Evolutionary conservation across 1,284 basidiomycete species (phyloP), one percentile per base, ranked within the genome.

Genomic region (Ganoderma meredithae): DNA sequence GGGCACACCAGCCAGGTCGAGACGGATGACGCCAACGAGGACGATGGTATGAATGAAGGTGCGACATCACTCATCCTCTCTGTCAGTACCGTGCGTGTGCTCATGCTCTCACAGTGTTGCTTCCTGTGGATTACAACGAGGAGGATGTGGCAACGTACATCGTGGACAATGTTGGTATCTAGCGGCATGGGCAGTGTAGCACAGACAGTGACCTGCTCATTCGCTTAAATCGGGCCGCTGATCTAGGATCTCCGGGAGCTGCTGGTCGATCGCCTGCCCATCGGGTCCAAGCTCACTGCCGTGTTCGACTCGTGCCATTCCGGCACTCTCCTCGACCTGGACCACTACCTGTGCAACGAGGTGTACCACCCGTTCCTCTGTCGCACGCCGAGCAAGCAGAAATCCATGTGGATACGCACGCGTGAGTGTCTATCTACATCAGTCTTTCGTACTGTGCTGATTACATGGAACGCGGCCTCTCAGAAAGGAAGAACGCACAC

Each of bases 231-330:
- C 59, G 15, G 27, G 41, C 22, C 10, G 3, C 22, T 17, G 17
- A 27, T 60, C n/a, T 43, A 85, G 83, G 79, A 81, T 13, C 79
- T 86, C 2, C 79, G 78, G 25, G 73, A 76, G 53, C 73, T 76
- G 65, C 79, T 86, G 13, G 80, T 85, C 17, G 73, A 82, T 39
- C 73, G 76, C 13, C 78, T 86, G 27, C 83, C 84, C 41, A 69
- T 70, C 12, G 84, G 81, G 12, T 79, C 79, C 62, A 78, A 79
- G 44, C 77, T 86, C 13, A 79, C 83, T 5, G 83, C 85, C 5
- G 78, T 86, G 40, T 82, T 86, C 63, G 84, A 86, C 72, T 83
- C 83, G 0, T 85, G 84, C 67, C 83, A 85, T 67, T 84, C 84
- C 1, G 84, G 81, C 0, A 84, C 84, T 0, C 66, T 86, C 39